A percentile compares a stretch with the other conserved stretches of the same genome.
phyloP scores from a whole-genome alignment of 2,329 filamentous ascomycete species.

The Trichoderma hamatum region DNA sequence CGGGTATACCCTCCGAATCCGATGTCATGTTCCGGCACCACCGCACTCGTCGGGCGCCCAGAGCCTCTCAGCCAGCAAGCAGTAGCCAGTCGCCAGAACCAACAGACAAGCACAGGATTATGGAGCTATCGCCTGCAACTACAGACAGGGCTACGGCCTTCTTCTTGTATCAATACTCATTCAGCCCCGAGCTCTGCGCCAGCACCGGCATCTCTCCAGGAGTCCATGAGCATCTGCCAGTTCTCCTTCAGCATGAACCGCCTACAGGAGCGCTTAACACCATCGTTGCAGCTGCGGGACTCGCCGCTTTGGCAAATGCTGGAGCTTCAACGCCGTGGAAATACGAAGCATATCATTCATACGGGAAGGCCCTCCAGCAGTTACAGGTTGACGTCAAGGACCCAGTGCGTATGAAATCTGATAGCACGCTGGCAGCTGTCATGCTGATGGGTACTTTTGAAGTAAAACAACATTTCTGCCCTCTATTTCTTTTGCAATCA shows the following conservation, averaged over 20 bases:
- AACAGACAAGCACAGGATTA: background rate
- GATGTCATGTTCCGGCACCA: conserved; percentile 29
- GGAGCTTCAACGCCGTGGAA: conserved; percentile 28
- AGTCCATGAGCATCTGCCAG: conserved; percentile 31
- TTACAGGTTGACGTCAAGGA: conserved; percentile 28
- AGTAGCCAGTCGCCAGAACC: background rate
- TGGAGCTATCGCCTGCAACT: conserved; percentile 25
- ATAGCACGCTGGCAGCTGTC: conserved; percentile 31
- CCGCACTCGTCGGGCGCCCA: background rate
- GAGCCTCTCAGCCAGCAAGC: conserved; percentile 2
- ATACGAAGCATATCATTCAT: conserved; percentile 29
- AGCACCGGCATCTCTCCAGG: background rate
- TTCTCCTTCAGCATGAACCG: conserved; percentile 23
- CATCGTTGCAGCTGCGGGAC: conserved; percentile 29
- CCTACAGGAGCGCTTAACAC: conserved; percentile 29
- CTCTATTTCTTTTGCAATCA: background rate
- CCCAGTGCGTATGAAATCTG: conserved; percentile 25
- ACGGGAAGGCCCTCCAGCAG: conserved; percentile 29
- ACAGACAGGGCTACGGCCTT: conserved; percentile 30
- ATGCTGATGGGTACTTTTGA: conserved; percentile 33
- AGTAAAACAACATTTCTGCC: conserved; percentile 7
- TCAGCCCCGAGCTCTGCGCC: background rate
- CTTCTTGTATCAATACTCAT: conserved; percentile 33
- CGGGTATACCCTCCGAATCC: conserved; percentile 22
- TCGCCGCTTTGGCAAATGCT: conserved; percentile 32